phyloP scores from a whole-genome alignment of 2,329 filamentous ascomycete genomes.

The Aspergillus sojae region DNA sequence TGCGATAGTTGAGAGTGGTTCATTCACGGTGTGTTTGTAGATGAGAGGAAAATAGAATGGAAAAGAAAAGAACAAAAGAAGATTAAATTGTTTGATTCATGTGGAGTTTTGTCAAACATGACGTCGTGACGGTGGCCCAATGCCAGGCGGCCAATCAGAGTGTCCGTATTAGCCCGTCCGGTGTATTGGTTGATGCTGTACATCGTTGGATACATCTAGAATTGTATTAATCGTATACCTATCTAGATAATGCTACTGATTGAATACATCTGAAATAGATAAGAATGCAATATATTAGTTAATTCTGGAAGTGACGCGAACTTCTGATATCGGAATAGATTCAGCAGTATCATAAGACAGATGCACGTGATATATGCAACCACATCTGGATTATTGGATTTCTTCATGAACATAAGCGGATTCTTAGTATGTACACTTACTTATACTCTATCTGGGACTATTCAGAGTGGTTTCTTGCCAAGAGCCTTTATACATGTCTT shows the following conservation, averaged over 20 bases:
- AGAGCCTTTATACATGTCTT: background rate
- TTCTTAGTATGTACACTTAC: background rate
- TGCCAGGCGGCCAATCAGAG: background rate
- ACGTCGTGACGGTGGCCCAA: conserved; percentile 2
- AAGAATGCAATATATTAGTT: no score
- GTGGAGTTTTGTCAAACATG: conserved; percentile 1
- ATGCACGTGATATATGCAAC: background rate
- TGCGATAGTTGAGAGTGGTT: background rate
- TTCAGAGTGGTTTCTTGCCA: background rate
- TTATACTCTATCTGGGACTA: background rate
- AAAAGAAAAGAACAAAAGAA: background rate
- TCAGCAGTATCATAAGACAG: background rate
- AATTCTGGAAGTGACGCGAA: no score
- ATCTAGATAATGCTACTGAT: background rate
- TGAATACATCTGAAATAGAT: no score
- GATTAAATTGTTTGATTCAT: background rate
- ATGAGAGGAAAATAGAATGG: background rate
- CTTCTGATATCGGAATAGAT: no score
- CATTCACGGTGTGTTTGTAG: background rate
- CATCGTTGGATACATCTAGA: background rate
- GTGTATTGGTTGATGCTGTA: background rate
- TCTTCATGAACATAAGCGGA: background rate
- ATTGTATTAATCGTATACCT: background rate
- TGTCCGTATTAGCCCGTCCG: background rate
- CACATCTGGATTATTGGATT: background rate